phyloP scores from a whole-genome alignment of 139 green algal species.

The Chlorella sp. region DNA sequence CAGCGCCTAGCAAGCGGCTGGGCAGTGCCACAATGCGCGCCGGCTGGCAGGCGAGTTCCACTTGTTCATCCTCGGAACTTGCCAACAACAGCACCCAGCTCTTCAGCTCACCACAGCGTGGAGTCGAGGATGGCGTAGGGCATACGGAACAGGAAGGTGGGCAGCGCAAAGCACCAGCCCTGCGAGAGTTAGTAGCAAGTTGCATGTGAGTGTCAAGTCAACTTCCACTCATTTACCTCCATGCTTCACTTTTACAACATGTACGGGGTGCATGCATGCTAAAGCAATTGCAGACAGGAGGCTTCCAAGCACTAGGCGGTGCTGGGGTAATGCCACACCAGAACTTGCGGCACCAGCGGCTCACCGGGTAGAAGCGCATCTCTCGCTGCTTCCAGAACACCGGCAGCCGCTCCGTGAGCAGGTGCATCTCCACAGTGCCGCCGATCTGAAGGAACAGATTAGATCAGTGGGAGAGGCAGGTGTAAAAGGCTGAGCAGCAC shows the following conservation, averaged over 20 bases:
- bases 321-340: too few species aligned
- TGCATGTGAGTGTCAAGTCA: too few species aligned
- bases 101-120: constrained; percentile 17
- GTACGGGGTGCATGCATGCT: too few species aligned
- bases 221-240: too few species aligned
- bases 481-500: neutral
- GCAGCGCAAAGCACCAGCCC: constrained; percentile 46
- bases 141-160: constrained; percentile 45
- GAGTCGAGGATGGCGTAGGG: constrained; percentile 46
- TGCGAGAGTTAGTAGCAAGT: neutral
- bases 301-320: too few species aligned
- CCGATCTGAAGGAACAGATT: neutral
- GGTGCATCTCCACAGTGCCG: constrained; percentile 37
- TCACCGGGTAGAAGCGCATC: constrained; percentile 35
- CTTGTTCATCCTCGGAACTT: too few species aligned
- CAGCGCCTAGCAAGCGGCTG: too few species aligned
- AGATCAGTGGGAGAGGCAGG: neutral
- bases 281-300: too few species aligned
- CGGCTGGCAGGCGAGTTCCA: too few species aligned
- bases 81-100: too few species aligned
- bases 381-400: constrained; percentile 54
- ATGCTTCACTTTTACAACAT: too few species aligned
- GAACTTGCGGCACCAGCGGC: neutral
- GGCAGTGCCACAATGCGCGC: too few species aligned
- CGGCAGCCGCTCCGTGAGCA: constrained; percentile 32